Evolutionary conservation across 352 stramenopile species (phyloP).

Genomic region (Discostella stelligera): DNA sequence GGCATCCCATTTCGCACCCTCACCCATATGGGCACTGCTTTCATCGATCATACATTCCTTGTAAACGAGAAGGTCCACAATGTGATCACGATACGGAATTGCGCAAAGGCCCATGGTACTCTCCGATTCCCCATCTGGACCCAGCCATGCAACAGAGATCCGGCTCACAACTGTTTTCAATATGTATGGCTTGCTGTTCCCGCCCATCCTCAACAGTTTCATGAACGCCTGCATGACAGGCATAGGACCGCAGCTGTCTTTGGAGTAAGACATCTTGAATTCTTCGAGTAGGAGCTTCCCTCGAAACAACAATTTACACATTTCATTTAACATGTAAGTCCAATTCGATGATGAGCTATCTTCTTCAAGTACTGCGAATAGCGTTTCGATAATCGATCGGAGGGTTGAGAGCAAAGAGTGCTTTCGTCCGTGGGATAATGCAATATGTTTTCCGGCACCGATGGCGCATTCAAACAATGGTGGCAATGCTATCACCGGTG

Average conservation of each 20-base stretch:
- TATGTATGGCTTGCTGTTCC: slow-evolving; percentile 61
- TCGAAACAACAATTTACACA: slow-evolving; percentile 72
- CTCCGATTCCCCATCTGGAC: slow-evolving; percentile 21
- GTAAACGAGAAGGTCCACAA: slow-evolving; percentile 73
- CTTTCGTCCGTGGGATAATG: slow-evolving; percentile 34
- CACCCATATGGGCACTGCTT: slow-evolving; percentile 46
- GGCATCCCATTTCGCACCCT: slow-evolving; percentile 29
- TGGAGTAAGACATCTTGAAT: slow-evolving; percentile 38
- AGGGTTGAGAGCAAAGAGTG: slow-evolving; percentile 33
- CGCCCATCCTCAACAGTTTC: slow-evolving; percentile 62
- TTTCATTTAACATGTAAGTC: slow-evolving; percentile 70
- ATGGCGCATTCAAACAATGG: slow-evolving; percentile 67
- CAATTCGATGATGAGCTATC: slow-evolving; percentile 44
- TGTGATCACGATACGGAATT: slow-evolving; percentile 73
- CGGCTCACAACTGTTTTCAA: slow-evolving; percentile 51
- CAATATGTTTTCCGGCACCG: slow-evolving; percentile 28
- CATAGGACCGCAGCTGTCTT: slow-evolving; percentile 29
- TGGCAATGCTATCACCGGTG: slow-evolving; percentile 56
- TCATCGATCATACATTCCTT: slow-evolving; percentile 73
- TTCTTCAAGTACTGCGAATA: slow-evolving; percentile 62
- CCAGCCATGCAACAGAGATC: slow-evolving; percentile 66
- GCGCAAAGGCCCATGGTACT: slow-evolving; percentile 55
- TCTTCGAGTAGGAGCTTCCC: slow-evolving; percentile 58
- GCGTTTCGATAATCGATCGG: slow-evolving; percentile 50
- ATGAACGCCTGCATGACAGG: slow-evolving; percentile 66